Conservation (phyloP, 495 filamentous ascomycete species). For the Bacidia rubella region DNA sequence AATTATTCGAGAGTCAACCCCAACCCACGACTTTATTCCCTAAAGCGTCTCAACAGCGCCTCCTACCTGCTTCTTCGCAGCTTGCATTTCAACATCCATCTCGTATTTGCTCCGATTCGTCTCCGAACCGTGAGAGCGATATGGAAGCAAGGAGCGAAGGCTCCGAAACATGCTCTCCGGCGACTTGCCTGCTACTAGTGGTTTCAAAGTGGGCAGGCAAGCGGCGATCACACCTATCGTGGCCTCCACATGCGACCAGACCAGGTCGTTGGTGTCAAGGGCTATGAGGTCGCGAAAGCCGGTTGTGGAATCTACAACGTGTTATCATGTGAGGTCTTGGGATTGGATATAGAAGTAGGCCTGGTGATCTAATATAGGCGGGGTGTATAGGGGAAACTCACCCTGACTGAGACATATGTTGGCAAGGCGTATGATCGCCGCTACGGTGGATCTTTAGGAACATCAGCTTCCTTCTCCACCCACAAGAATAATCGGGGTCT, state of each 20-base stretch:
- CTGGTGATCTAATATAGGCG: not conserved
- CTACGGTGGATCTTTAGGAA: no score
- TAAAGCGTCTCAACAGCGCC: no score
- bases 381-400: not conserved
- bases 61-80: no score
- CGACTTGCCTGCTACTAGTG: not conserved
- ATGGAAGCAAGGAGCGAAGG: no score
- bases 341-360: not conserved
- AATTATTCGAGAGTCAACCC: no score
- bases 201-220: conserved; percentile 1
- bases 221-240: not conserved
- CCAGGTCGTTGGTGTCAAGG: not conserved
- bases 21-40: no score
- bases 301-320: no score
- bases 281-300: not conserved
- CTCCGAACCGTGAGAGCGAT: not conserved
- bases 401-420: not conserved
- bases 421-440: no score
- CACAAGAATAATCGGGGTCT: not conserved
- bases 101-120: no score
- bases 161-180: not conserved
- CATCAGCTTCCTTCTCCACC: no score
- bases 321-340: no score
- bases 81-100: no score
- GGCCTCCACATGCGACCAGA: conserved; percentile 4